Conservation (phyloP, 306 rosid species). For the Psophocarpus tetragonolobus region DNA sequence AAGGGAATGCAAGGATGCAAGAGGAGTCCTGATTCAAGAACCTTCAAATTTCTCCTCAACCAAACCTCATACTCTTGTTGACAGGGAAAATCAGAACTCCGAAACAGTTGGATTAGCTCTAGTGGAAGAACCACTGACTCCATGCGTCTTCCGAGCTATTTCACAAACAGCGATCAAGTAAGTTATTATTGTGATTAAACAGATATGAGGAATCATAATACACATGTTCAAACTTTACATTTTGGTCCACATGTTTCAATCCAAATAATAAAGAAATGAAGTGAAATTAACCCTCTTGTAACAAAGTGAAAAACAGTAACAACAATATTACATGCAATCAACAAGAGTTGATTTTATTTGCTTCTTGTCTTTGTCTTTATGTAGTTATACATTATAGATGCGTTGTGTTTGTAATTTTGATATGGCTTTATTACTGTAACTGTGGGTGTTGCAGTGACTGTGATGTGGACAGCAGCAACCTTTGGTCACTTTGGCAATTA, state of each 20-base stretch:
- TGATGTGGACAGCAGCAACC: background rate
- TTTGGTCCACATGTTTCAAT: constrained; percentile 25
- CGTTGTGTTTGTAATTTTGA: background rate
- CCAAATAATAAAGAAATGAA: background rate
- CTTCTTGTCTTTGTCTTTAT: background rate
- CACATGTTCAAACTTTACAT: constrained; percentile 7
- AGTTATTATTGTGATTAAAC: constrained; percentile 28
- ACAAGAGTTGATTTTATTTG: background rate
- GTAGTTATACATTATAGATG: background rate
- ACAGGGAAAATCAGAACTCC: constrained; percentile 66
- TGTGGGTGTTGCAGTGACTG: background rate
- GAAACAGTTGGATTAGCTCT: constrained; percentile 84
- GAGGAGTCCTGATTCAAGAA: constrained; percentile 82
- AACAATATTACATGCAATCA: background rate
- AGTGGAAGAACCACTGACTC: constrained; percentile 89
- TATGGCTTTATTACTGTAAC: background rate
- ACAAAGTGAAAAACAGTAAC: constrained; percentile 1
- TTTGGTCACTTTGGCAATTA: background rate
- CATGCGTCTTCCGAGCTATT: constrained; percentile 85
- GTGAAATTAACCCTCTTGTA: constrained; percentile 18
- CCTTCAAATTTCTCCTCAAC: constrained; percentile 78
- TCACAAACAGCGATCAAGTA: constrained; percentile 41
- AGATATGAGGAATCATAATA: constrained; percentile 5
- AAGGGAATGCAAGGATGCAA: constrained; percentile 68
- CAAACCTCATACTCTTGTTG: constrained; percentile 78